phyloP scores from a whole-genome alignment of 768 basidiomycete genomes.

The Candolleomyces efflorescens region DNA sequence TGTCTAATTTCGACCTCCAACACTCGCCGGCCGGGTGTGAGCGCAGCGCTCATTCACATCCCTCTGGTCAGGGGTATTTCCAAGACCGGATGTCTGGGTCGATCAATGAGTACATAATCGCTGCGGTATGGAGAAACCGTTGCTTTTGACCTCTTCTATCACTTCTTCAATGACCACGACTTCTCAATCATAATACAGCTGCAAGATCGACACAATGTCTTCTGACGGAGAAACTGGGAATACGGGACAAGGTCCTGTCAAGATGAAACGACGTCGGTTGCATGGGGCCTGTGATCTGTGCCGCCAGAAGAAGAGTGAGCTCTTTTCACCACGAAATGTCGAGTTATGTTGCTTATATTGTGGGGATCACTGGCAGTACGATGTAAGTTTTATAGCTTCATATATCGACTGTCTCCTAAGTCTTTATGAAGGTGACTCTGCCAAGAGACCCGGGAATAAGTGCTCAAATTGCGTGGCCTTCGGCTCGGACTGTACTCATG shows the following conservation, averaged over 20 bases:
- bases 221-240: not conserved
- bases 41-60: no score
- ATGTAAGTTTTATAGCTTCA: conserved; percentile 18
- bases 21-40: no score
- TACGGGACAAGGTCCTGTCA: not conserved
- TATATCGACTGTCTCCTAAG: not conserved
- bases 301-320: conserved; percentile 2
- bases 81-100: no score
- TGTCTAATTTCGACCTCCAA: no score
- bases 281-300: not conserved
- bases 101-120: no score
- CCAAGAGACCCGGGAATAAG: conserved; percentile 40
- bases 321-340: not conserved
- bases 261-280: not conserved
- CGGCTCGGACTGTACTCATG: conserved; percentile 44
- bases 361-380: conserved; percentile 16
- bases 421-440: conserved; percentile 43
- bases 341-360: not conserved
- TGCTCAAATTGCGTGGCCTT: conserved; percentile 48
- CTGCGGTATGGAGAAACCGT: no score
- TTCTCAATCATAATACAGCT: no score
- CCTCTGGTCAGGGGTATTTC: no score
- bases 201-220: not conserved
- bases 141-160: no score
- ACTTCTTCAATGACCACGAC: no score